Evolutionary conservation across 768 basidiomycete species (phyloP), one percentile per base, ranked within the genome.

Genomic region (Hericium coralloides): DNA sequence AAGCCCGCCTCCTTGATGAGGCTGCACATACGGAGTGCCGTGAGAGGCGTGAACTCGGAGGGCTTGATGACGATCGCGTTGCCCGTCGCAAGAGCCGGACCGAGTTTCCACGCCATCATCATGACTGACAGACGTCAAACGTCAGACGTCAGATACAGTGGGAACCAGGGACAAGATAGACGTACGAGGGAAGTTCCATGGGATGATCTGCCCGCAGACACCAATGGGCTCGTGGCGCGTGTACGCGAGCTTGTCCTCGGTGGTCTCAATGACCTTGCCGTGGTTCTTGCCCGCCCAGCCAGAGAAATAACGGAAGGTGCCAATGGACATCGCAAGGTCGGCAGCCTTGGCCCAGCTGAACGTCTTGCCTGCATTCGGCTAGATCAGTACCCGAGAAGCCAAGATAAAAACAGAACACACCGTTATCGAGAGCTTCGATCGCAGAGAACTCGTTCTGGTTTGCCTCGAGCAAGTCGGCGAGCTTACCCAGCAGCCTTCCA

Each of bases 221-320:
- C 80, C 79, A 59, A 80, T 71, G 6, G 84, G 84, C 66, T 85
- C 83, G 64, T 83, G 81, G 22, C 78, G 70, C 7, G 83, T 85
- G 69, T 84, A 85, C 2, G 73, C 75, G 49, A 84, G 70, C 70
- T 81, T 83, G 23, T 57, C 62, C 58, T 67, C 67, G 38, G 61
- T 69, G 63, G 69, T 81, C 73, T 92, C 89, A 67, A 92, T 83
- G 5, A 82, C 83, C 68, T 89, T 80, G 4, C 89, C 90, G 6
- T 78, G 73, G 53, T 87, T 71, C 73, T 95, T 95, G 74, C 94
- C 93, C 22, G 92, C 89, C 85, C 90, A 90, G 17, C 93, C 94
- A 49, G 84, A 89, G 64, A 88, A 98, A 73, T 95, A 95, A 31
- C 82, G 76, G 62, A 92, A 68, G 36, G 74, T 73, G 23, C 67